A percentile compares a stretch with the other conserved stretches of the same genome.
phyloP scores from a whole-genome alignment of 495 filamentous ascomycete genomes.

The Emericellopsis terricola region DNA sequence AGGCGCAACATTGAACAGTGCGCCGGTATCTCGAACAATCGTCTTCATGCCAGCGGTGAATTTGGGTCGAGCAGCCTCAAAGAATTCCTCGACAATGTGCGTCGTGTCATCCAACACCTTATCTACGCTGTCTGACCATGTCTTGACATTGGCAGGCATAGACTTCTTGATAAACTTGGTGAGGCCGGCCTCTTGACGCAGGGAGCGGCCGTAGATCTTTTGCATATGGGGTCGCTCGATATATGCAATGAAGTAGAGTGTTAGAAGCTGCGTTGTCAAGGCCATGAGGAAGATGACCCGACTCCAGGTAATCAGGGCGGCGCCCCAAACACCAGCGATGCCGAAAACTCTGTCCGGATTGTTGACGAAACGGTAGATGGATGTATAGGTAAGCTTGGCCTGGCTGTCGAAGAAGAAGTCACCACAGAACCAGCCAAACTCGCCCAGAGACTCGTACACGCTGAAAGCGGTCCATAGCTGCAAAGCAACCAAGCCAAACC shows the following conservation, averaged over 20 bases:
- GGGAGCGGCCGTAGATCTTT: constrained; percentile 74
- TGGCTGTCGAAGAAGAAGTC: constrained; percentile 91
- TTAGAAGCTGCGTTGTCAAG: constrained; percentile 66
- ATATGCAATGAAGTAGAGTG: constrained; percentile 75
- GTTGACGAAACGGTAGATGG: constrained; percentile 95
- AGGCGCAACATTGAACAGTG: constrained; percentile 79
- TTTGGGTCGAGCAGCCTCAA: constrained; percentile 76
- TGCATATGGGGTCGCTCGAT: constrained; percentile 98
- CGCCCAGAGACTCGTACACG: constrained; percentile 90
- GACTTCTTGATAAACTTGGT: constrained; percentile 78
- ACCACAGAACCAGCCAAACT: constrained; percentile 98
- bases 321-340: constrained; percentile 89
- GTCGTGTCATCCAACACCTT: constrained; percentile 68
- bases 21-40: constrained; percentile 73
- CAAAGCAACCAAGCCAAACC: constrained; percentile 59
- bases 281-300: constrained; percentile 68
- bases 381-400: constrained; percentile 81
- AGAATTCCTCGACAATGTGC: constrained; percentile 77
- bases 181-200: constrained; percentile 76
- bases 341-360: constrained; percentile 92
- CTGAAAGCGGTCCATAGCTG: constrained; percentile 88
- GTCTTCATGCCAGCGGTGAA: constrained; percentile 72
- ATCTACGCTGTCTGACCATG: constrained; percentile 69
- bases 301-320: constrained; percentile 82
- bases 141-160: constrained; percentile 57